Percentiles rank a stretch among this genome's conserved stretches.
These are phyloP conservation scores for Cercospora sesami DNA, from an alignment of 2,329 filamentous ascomycete species.

Conservation along the genomic window DNA sequence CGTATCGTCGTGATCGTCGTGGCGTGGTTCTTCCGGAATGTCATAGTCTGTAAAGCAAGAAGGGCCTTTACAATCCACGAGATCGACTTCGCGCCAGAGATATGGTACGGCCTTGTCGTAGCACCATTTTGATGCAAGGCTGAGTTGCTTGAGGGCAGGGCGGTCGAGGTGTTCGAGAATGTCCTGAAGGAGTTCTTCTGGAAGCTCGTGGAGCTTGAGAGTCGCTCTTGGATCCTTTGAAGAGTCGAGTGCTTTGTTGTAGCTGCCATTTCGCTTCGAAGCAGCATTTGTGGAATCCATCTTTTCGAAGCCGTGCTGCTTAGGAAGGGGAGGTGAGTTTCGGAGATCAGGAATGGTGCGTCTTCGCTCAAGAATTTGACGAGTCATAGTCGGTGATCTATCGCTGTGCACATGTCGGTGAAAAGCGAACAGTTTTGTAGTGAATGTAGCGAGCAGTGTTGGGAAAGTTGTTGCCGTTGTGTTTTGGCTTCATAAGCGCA, in stretches of 20 bases:
- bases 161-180: slow-evolving; percentile 41
- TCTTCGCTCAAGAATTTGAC: slow-evolving; percentile 1
- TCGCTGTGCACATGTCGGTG: not conserved
- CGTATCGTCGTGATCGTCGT: slow-evolving; percentile 43
- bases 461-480: not conserved
- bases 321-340: not conserved
- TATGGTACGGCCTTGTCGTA: slow-evolving; percentile 41
- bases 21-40: not conserved
- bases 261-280: not conserved
- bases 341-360: slow-evolving; percentile 5
- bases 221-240: not conserved
- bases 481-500: not conserved
- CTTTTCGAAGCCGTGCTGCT: slow-evolving; percentile 8
- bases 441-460: not conserved
- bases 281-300: not conserved
- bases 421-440: not conserved
- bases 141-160: slow-evolving; percentile 36
- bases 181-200: slow-evolving; percentile 46
- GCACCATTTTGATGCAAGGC: slow-evolving; percentile 40
- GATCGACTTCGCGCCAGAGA: slow-evolving; percentile 46
- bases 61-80: slow-evolving; percentile 40
- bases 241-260: not conserved
- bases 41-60: slow-evolving; percentile 4
- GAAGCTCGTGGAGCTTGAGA: slow-evolving; percentile 33
- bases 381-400: not conserved